Evolutionary conservation across 2,329 filamentous ascomycete genomes (phyloP), one percentile per base, ranked within the genome.

Genomic region (Aspergillus quadricinctus): DNA sequence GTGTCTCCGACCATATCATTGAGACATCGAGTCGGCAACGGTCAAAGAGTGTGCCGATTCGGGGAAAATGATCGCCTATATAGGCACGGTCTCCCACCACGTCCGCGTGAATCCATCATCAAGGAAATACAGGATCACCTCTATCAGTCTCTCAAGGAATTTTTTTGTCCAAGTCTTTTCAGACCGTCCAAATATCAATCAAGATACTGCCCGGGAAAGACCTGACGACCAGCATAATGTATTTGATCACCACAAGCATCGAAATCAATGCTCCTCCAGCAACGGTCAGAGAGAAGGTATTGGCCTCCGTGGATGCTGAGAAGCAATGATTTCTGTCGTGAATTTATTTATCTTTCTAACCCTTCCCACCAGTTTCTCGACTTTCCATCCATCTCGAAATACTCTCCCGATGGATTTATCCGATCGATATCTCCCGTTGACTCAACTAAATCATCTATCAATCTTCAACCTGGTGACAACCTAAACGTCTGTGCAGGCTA

Each of bases 201-300:
- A 35, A 31, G 1, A 10, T 11, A 14, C 17, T 41, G 40, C 6
- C 19, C 40, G 3, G n/a, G 8, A 23, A 23, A 11, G n/a, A 43
- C 17, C 19, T 17, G 41, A 21, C 31, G 23, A 43, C 40, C 4
- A 21, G 8, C n/a, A 27, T 14, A 23, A 58, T 58, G 57, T 9
- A 48, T 19, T 23, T 31, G 25, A 8, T 58, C 17, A 31, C 40
- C 3, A 56, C 57, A 11, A 56, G 17, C 40, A 53, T 56, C 17
- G 50, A 58, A 25, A 58, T 58, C 27, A 48, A 50, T n/a, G 57
- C 57, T 3, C 19, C 54, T 8, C 57, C 54, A 17, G 29, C 31
- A 3, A 37, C n/a, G 1, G 57, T 58, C 6, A 50, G 57, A n/a
- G 50, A 48, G 6, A 58, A 58, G 54, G 57, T 58, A 23, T 21